A percentile compares a stretch with the other conserved stretches of the same genome.
phyloP scores from a whole-genome alignment of 2,329 filamentous ascomycete species.

The Pseudogymnoascus sp. region DNA sequence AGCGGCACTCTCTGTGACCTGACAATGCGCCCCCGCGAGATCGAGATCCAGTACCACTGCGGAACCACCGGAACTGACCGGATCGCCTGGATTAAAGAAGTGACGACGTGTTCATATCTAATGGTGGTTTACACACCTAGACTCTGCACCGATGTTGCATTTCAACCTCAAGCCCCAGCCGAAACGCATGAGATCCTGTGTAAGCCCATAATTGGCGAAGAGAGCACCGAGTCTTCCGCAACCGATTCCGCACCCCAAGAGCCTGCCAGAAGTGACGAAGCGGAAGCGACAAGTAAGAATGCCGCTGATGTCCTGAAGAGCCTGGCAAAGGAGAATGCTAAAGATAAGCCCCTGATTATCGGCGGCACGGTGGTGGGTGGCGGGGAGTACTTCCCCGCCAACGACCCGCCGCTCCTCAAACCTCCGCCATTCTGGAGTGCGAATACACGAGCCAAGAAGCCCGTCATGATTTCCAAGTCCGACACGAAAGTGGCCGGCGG shows the following conservation, averaged over 20 bases:
- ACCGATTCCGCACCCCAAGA: slow-evolving; percentile 40
- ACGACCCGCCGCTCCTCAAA: slow-evolving; percentile 37
- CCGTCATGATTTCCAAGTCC: neutral
- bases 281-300: slow-evolving; percentile 19
- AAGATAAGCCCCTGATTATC: slow-evolving; percentile 36
- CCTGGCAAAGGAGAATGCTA: slow-evolving; percentile 11
- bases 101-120: slow-evolving; percentile 62
- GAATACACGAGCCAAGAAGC: neutral
- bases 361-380: slow-evolving; percentile 54
- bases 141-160: slow-evolving; percentile 68
- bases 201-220: neutral
- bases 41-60: slow-evolving; percentile 57
- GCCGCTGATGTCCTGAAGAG: slow-evolving; percentile 26
- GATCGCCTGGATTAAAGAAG: slow-evolving; percentile 67
- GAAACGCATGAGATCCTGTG: neutral
- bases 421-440: neutral
- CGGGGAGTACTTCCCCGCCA: slow-evolving; percentile 44
- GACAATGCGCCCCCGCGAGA: slow-evolving; percentile 57
- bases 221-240: neutral
- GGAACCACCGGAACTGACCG: slow-evolving; percentile 54
- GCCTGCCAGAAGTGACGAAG: slow-evolving; percentile 19
- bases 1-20: slow-evolving; percentile 63
- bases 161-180: slow-evolving; percentile 27
- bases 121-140: slow-evolving; percentile 68
- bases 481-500: neutral